Evolutionary conservation across 2,329 filamentous ascomycete genomes (phyloP).

Genomic region (Graphiopsis chlorocephala): DNA sequence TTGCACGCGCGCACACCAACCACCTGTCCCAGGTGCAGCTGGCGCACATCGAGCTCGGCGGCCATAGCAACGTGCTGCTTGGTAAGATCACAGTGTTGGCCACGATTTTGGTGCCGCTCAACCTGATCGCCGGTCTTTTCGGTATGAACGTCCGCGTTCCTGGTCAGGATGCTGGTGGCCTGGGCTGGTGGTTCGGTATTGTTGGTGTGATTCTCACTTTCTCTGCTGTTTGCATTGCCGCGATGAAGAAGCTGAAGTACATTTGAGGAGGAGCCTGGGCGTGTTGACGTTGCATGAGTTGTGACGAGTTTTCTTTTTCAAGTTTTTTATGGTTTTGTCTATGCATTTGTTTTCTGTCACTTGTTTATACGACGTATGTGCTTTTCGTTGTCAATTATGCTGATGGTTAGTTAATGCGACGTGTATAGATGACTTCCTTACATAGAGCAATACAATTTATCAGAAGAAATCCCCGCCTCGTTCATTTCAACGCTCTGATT

Average conservation of each 20-base stretch:
- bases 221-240: conserved; percentile 38
- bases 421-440: background rate
- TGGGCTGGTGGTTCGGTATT: conserved; percentile 62
- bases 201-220: conserved; percentile 53
- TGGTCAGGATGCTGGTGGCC: conserved; percentile 47
- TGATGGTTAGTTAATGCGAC: background rate
- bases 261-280: conserved; percentile 32
- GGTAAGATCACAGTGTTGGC: conserved; percentile 94
- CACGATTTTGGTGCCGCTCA: conserved; percentile 93
- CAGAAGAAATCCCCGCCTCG: background rate
- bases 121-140: conserved; percentile 82
- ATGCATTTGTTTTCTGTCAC: background rate
- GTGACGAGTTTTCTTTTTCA: background rate
- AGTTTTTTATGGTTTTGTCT: background rate
- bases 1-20: conserved; percentile 90
- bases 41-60: conserved; percentile 84
- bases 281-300: background rate
- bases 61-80: conserved; percentile 80
- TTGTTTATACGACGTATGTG: background rate
- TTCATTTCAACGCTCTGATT: background rate
- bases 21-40: conserved; percentile 94
- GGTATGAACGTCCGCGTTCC: conserved; percentile 84
- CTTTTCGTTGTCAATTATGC: background rate
- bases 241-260: conserved; percentile 44
- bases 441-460: background rate